Evolutionary conservation across 306 rosid genomes (phyloP).

Genomic region (Ceratonia siliqua): DNA sequence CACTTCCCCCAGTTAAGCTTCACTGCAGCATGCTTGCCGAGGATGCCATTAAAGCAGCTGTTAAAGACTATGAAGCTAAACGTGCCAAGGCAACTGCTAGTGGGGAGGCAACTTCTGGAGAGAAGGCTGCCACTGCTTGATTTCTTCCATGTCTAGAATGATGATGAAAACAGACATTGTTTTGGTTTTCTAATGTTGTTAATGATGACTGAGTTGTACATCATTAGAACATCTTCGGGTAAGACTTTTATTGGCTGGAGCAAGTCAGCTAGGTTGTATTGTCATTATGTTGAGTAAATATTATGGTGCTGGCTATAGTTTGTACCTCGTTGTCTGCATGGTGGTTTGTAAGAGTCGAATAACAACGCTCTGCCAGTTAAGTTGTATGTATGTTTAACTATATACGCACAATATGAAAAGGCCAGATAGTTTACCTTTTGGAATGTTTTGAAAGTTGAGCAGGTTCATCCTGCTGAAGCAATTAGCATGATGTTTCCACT

Average conservation of each 20-base stretch:
- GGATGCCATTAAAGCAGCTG: constrained; percentile 94
- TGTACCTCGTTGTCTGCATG: not conserved
- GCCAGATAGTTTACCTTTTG: constrained; percentile 4
- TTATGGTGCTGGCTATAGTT: constrained; percentile 10
- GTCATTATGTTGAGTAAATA: constrained; percentile 6
- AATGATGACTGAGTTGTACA: constrained; percentile 1
- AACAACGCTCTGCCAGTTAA: not conserved
- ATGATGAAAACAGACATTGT: constrained; percentile 18
- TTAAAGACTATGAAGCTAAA: constrained; percentile 78
- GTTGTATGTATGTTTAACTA: not conserved
- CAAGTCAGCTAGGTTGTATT: constrained; percentile 4
- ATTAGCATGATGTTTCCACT: not conserved
- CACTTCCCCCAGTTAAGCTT: constrained; percentile 93
- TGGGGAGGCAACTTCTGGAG: constrained; percentile 40
- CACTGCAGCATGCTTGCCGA: constrained; percentile 99
- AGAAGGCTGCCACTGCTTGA: constrained; percentile 49
- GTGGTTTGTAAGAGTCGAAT: not conserved
- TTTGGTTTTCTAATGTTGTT: not conserved
- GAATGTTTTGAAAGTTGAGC: not conserved
- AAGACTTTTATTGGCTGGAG: constrained; percentile 1
- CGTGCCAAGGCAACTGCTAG: constrained; percentile 35
- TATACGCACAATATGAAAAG: constrained; percentile 15
- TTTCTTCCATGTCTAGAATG: not conserved
- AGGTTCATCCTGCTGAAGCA: not conserved
- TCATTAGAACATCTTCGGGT: not conserved